Percentiles rank a stretch among this genome's conserved stretches.
Evolutionary conservation across 805 yeast genomes (phyloP).

Genomic region (Metahyphopichia silvanorum): DNA sequence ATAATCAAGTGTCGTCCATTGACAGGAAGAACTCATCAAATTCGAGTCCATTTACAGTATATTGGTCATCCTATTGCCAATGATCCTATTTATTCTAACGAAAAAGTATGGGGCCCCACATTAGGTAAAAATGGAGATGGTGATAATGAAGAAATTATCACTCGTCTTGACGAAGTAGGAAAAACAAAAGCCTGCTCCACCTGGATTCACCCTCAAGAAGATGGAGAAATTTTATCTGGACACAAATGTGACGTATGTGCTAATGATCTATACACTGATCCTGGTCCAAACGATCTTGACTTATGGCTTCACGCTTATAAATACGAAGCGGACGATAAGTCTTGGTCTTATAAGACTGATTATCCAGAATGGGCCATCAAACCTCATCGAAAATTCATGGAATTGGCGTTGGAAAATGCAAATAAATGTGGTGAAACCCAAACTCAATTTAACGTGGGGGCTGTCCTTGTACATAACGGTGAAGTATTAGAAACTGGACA

Average conservation of each 20-base stretch:
- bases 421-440: conserved; percentile 74
- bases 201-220: conserved; percentile 57
- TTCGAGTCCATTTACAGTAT: conserved; percentile 86
- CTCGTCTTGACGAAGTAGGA: conserved; percentile 60
- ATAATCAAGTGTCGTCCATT: conserved; percentile 81
- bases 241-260: conserved; percentile 64
- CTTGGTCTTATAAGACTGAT: conserved; percentile 75
- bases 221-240: conserved; percentile 67
- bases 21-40: conserved; percentile 95
- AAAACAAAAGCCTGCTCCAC: conserved; percentile 64
- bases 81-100: conserved; percentile 78
- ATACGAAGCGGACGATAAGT: conserved; percentile 56
- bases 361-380: conserved; percentile 81
- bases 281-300: conserved; percentile 82
- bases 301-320: conserved; percentile 89
- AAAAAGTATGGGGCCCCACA: conserved; percentile 71
- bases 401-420: conserved; percentile 74
- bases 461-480: conserved; percentile 64
- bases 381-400: conserved; percentile 61
- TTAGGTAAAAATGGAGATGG: conserved; percentile 63
- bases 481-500: conserved; percentile 75
- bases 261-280: conserved; percentile 75
- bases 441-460: conserved; percentile 94
- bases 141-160: conserved; percentile 46
- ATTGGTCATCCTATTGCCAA: conserved; percentile 48